phyloP scores from a whole-genome alignment of 2,329 filamentous ascomycete species.

The Gyromitra esculenta region DNA sequence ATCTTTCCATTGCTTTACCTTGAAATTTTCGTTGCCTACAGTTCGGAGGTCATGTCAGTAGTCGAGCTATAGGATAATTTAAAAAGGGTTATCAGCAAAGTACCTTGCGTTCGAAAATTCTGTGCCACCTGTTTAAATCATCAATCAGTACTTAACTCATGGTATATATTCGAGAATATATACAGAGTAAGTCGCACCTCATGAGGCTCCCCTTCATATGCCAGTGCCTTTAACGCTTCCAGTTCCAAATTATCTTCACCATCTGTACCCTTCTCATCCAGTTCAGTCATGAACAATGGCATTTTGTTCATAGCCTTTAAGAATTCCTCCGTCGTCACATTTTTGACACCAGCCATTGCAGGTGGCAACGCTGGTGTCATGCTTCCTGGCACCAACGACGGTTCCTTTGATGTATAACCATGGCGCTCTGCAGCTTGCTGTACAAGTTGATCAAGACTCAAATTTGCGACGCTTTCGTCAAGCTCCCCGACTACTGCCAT shows the following conservation, averaged over 20 bases:
- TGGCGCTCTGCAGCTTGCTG: conserved; percentile 45
- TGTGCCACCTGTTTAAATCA: conserved; percentile 40
- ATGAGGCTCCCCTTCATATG: conserved; percentile 91
- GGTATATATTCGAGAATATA: conserved; percentile 2
- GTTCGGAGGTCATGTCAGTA: conserved; percentile 26
- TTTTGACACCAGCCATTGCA: conserved; percentile 67
- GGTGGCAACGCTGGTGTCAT: conserved; percentile 66
- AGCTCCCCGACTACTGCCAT: conserved; percentile 51
- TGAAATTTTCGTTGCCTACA: conserved; percentile 81
- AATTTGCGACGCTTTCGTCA: conserved; percentile 33
- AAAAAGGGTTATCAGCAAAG: not conserved
- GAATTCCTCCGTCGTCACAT: conserved; percentile 70
- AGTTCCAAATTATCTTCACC: conserved; percentile 61
- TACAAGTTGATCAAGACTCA: conserved; percentile 47
- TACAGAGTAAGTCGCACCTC: conserved; percentile 62
- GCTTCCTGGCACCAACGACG: conserved; percentile 14
- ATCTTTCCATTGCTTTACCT: conserved; percentile 76
- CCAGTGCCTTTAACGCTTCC: conserved; percentile 86
- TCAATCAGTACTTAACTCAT: conserved; percentile 6
- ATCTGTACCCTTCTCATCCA: conserved; percentile 80
- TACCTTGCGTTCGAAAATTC: conserved; percentile 52
- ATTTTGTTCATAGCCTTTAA: conserved; percentile 73
- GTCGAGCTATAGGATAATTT: not conserved
- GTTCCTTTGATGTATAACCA: conserved; percentile 17
- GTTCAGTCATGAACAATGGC: conserved; percentile 94